Evolutionary conservation across 2,329 filamentous ascomycete species (phyloP), one percentile per base, ranked within the genome.

Genomic region (Zymoseptoria pseudotritici): DNA sequence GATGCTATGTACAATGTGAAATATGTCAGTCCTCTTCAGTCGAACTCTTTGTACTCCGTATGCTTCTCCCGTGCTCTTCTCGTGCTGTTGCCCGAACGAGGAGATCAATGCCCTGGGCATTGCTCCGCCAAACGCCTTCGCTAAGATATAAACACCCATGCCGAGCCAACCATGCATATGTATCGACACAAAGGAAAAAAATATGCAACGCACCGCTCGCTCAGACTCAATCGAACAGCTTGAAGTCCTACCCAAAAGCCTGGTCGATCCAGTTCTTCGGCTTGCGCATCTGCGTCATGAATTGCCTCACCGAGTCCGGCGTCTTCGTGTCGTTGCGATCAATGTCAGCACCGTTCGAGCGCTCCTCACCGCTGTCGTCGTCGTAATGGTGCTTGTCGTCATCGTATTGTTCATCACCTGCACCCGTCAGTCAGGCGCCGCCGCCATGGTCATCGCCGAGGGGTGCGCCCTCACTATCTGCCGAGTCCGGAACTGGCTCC

Each of bases 221-320:
- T 46, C 36, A 29, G 26, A 46, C 36, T 46, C 36, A 9, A 10
- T 19, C 36, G 19, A 49, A 29, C 36, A 24, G n/a, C 58, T 21
- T 55, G 50, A 21, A 57, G 46, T 8, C 26, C n/a, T 65, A 63
- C n/a, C 64, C 64, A 61, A 66, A 65, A 50, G 61, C 63, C 52
- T 63, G 61, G 46, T 66, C 64, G 42, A 65, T 62, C 61, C 61
- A 63, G 26, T 63, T 63, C 54, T 65, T 65, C 19, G 64, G 64
- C 51, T 56, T 58, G 20, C 63, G 50, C 63, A 66, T 66, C 26
- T 62, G 53, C 31, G 56, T 62, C 61, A 66, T 61, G 54, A 65
- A 62, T 26, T 62, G 58, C 8, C 59, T 62, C 21, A 66, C 58
- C 20, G 55, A 59, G 36, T 65, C 64, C 13, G 63, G 64, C 19